Evolutionary conservation across 768 basidiomycete genomes (phyloP).

Genomic region (Mrakia gelida): DNA sequence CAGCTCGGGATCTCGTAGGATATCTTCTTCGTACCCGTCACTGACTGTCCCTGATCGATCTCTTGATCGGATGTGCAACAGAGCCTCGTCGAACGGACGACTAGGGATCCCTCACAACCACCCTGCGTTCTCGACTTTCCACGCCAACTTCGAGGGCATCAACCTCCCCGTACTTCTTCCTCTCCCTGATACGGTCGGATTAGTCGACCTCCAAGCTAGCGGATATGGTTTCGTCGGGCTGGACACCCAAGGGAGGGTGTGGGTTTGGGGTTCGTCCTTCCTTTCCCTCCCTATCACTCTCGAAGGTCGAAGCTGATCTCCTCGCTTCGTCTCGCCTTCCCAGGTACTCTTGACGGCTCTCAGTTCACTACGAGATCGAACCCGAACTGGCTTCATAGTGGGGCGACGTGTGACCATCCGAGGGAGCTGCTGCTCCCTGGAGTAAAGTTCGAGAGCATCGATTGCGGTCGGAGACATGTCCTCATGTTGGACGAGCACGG

Average conservation of each 20-base stretch:
- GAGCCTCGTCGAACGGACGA: slow-evolving; percentile 22
- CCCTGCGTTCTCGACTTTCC: slow-evolving; percentile 2
- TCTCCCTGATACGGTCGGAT: slow-evolving; percentile 5
- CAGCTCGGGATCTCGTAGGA: neutral
- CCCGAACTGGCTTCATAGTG: slow-evolving; percentile 19
- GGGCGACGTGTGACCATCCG: slow-evolving; percentile 4
- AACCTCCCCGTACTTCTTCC: slow-evolving; percentile 22
- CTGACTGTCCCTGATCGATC: neutral
- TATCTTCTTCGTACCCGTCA: neutral
- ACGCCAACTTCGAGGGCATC: slow-evolving; percentile 22
- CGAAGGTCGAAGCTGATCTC: neutral
- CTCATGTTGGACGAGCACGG: slow-evolving; percentile 14
- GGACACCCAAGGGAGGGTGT: slow-evolving; percentile 17
- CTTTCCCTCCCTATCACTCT: neutral
- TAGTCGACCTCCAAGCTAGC: slow-evolving; percentile 26
- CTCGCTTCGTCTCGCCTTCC: neutral
- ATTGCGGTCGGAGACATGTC: slow-evolving; percentile 16
- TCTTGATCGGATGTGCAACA: neutral
- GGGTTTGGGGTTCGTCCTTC: slow-evolving; percentile 24
- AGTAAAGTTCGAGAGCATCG: neutral
- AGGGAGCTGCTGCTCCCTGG: slow-evolving; percentile 1
- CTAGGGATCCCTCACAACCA: slow-evolving; percentile 25
- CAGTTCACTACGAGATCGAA: neutral
- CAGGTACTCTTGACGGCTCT: slow-evolving; percentile 27
- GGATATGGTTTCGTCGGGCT: slow-evolving; percentile 28